A percentile compares a stretch with the other conserved stretches of the same genome.
Evolutionary conservation across 176 grass and related monocot species (phyloP).

Genomic region (Puya raimondii): DNA sequence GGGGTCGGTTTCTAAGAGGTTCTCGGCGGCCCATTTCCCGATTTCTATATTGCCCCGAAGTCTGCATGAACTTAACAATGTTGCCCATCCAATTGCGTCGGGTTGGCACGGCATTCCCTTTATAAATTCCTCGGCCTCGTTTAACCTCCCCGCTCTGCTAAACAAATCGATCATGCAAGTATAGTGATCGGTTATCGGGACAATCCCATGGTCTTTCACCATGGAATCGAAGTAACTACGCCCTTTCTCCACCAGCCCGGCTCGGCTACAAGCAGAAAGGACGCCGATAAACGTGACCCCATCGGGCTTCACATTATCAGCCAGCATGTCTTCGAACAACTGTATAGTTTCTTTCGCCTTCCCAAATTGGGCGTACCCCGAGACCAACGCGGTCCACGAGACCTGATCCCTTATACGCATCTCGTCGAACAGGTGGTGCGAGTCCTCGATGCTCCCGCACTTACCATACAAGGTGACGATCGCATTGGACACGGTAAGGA

Average conservation of each 20-base stretch:
- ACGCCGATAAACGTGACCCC: constrained; percentile 58
- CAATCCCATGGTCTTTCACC: constrained; percentile 41
- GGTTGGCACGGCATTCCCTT: constrained; percentile 46
- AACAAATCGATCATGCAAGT: constrained; percentile 77
- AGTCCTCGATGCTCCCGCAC: constrained; percentile 56
- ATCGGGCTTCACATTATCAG: constrained; percentile 43
- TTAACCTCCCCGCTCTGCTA: constrained; percentile 52
- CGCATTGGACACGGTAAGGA: constrained; percentile 60
- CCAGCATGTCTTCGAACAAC: constrained; percentile 58
- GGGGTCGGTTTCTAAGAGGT: constrained; percentile 50
- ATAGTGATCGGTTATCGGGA: constrained; percentile 43
- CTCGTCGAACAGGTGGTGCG: constrained; percentile 38
- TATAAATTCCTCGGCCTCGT: constrained; percentile 59
- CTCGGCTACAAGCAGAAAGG: constrained; percentile 60
- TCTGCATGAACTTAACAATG: constrained; percentile 50
- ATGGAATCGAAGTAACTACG: constrained; percentile 42
- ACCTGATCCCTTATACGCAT: constrained; percentile 35
- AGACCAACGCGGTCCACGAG: constrained; percentile 59
- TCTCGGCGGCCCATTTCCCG: constrained; percentile 65
- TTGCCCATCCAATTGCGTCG: constrained; percentile 57
- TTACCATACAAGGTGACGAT: constrained; percentile 66
- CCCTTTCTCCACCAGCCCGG: constrained; percentile 58
- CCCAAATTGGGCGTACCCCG: constrained; percentile 60
- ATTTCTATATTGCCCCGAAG: constrained; percentile 44
- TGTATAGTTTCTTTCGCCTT: constrained; percentile 60